Conservation (phyloP, 768 basidiomycete species). For the Naematelia aurantialba region DNA sequence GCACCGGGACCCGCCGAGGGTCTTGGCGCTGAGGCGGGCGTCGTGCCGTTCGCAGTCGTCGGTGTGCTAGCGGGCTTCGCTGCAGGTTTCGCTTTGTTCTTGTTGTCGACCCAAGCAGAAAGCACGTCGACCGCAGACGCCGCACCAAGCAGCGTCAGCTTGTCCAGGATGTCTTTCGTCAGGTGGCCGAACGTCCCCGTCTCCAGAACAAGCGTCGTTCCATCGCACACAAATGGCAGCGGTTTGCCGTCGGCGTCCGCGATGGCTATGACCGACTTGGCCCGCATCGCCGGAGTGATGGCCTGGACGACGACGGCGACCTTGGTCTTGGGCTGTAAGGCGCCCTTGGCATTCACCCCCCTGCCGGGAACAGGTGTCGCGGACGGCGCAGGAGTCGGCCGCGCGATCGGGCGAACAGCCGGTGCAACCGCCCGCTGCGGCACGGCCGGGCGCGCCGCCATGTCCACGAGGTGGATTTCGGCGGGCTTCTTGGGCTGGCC, state of each 20-base stretch:
- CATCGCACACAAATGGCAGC: constrained; percentile 40
- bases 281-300: constrained; percentile 36
- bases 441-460: neutral
- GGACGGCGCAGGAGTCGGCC: neutral
- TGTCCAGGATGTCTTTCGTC: constrained; percentile 33
- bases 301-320: constrained; percentile 36
- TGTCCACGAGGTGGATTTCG: constrained; percentile 1
- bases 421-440: neutral
- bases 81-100: constrained; percentile 27
- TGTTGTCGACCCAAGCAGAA: constrained; percentile 41
- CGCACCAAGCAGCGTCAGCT: constrained; percentile 35
- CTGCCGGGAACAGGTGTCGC: constrained; percentile 1
- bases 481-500: constrained; percentile 22
- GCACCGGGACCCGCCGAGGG: no score
- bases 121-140: constrained; percentile 39
- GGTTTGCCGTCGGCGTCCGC: constrained; percentile 35
- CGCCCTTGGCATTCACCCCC: constrained; percentile 20
- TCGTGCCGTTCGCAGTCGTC: neutral
- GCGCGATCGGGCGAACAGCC: constrained; percentile 3
- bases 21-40: no score
- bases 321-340: constrained; percentile 33
- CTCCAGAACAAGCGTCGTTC: constrained; percentile 35
- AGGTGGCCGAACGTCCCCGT: constrained; percentile 39
- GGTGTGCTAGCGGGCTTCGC: constrained; percentile 3
- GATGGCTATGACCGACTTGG: constrained; percentile 28